Percentiles rank a stretch among this genome's conserved stretches.
phyloP scores from a whole-genome alignment of 352 stramenopile genomes.

The Phytophthora foliorum region DNA sequence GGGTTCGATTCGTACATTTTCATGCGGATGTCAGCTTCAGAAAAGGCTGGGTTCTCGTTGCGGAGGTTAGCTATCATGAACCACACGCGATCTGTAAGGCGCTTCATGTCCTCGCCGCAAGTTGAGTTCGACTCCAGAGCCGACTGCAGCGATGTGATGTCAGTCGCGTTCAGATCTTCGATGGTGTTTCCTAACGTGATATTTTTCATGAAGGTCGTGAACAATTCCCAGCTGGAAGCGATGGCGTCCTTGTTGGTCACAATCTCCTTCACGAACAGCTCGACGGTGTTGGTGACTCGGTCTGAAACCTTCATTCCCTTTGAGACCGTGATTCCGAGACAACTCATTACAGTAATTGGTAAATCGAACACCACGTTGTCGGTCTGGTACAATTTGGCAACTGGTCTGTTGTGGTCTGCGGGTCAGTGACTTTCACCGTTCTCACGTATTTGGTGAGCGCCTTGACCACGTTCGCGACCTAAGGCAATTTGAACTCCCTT shows the following conservation, averaged over 20 bases:
- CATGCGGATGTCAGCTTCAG: conserved; percentile 49
- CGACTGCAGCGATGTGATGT: conserved; percentile 36
- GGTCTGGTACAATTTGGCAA: conserved; percentile 42
- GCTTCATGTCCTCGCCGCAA: conserved; percentile 52
- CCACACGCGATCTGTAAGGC: conserved; percentile 46
- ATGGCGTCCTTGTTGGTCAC: conserved; percentile 28
- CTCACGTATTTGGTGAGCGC: conserved; percentile 48
- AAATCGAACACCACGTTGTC: conserved; percentile 57
- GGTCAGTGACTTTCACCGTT: conserved; percentile 40
- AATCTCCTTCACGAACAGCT: conserved; percentile 39
- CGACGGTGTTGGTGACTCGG: conserved; percentile 35
- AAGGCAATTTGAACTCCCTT: conserved; percentile 53
- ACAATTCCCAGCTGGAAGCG: conserved; percentile 9
- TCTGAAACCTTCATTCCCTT: conserved; percentile 28
- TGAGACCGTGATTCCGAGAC: conserved; percentile 44
- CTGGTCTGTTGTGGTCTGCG: conserved; percentile 49
- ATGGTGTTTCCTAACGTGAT: conserved; percentile 30
- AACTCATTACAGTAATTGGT: conserved; percentile 51
- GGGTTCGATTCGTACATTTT: conserved; percentile 44
- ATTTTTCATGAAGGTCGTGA: conserved; percentile 26
- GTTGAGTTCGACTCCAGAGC: conserved; percentile 42
- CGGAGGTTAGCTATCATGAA: conserved; percentile 48
- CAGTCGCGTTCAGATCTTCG: conserved; percentile 23
- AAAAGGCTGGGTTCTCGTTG: conserved; percentile 23
- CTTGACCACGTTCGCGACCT: conserved; percentile 47